These are phyloP conservation scores for Apiospora rasikravindrae DNA, from an alignment of 2,329 filamentous ascomycete genomes.

Conservation along the genomic window DNA sequence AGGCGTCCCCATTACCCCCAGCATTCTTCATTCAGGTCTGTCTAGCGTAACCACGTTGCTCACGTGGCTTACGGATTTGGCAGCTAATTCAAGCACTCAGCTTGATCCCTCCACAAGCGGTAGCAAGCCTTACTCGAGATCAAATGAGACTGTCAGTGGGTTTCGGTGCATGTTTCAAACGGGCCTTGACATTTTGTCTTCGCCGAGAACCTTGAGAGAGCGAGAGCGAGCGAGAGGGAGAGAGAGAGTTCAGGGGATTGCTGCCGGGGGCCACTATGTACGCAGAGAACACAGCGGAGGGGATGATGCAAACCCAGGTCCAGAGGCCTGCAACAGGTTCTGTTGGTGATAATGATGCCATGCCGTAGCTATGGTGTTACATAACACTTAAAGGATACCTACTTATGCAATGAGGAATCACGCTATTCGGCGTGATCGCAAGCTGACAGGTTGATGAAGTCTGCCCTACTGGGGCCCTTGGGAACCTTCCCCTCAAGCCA, in stretches of 20 bases:
- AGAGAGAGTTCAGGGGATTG: background rate
- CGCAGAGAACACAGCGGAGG: background rate
- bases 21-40: background rate
- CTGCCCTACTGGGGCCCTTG: background rate
- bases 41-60: background rate
- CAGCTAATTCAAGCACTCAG: background rate
- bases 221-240: background rate
- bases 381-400: background rate
- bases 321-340: background rate
- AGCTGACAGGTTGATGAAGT: slow-evolving; percentile 2
- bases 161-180: slow-evolving; percentile 14
- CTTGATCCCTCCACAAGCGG: background rate
- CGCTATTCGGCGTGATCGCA: background rate
- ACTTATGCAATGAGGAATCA: background rate
- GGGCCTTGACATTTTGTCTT: slow-evolving; percentile 12
- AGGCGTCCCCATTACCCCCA: background rate
- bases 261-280: background rate
- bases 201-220: slow-evolving; percentile 1
- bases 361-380: background rate
- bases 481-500: background rate
- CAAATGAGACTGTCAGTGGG: slow-evolving; percentile 7
- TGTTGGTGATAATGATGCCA: background rate
- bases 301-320: background rate
- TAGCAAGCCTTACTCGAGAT: background rate
- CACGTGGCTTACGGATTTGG: slow-evolving; percentile 2